Percentiles rank a stretch among this genome's conserved stretches.
phyloP scores from a whole-genome alignment of 169 alveolate genomes.

The Plasmodium reichenowi region DNA sequence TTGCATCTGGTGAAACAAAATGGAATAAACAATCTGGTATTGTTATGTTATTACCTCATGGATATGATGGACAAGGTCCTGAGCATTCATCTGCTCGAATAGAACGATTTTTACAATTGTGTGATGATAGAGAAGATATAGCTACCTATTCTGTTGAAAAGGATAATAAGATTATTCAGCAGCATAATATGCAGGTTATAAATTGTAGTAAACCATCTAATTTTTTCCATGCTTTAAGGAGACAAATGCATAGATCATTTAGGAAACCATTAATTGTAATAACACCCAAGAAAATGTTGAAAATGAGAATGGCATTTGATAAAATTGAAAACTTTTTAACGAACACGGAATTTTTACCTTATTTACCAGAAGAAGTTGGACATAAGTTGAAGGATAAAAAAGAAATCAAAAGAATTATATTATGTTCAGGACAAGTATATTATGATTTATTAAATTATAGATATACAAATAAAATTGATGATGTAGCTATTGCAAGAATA shows the following conservation, averaged over 20 bases:
- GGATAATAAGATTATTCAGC: constrained; percentile 79
- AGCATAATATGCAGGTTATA: constrained; percentile 89
- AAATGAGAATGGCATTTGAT: constrained; percentile 83
- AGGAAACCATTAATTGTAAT: constrained; percentile 83
- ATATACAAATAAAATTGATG: constrained; percentile 76
- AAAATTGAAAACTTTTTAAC: constrained; percentile 79
- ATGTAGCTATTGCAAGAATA: constrained; percentile 88
- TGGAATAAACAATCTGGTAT: constrained; percentile 94
- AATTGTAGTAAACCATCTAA: constrained; percentile 93
- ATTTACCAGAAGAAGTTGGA: constrained; percentile 82
- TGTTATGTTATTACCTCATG: constrained; percentile 94
- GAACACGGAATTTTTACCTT: constrained; percentile 78
- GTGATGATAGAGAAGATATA: constrained; percentile 86
- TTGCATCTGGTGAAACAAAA: constrained; percentile 95
- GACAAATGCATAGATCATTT: constrained; percentile 93
- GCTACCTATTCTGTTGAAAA: constrained; percentile 66
- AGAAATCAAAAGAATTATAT: constrained; percentile 80
- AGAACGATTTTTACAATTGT: constrained; percentile 90
- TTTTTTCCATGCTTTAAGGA: constrained; percentile 93
- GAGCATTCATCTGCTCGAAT: constrained; percentile 95
- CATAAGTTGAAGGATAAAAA: constrained; percentile 70
- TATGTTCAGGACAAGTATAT: constrained; percentile 95
- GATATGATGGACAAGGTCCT: constrained; percentile 98
- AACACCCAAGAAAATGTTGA: constrained; percentile 83
- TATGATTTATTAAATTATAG: constrained; percentile 87